phyloP scores from a whole-genome alignment of 805 yeast genomes.

The Kregervanrija delftensis region DNA sequence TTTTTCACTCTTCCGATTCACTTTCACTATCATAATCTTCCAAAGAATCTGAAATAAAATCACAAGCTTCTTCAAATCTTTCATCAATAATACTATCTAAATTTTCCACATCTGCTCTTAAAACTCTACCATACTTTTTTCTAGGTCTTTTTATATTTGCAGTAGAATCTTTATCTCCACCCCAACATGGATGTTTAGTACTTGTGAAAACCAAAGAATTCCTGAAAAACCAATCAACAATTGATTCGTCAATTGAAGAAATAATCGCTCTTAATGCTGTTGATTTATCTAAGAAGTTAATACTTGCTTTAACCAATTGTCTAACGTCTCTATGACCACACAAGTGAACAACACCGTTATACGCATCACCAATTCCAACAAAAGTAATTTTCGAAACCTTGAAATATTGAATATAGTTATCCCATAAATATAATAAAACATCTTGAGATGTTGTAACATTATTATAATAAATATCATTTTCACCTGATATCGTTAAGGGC shows the following conservation, averaged over 20 bases:
- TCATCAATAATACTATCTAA: conserved; percentile 72
- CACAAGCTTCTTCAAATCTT: conserved; percentile 78
- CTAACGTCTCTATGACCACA: conserved; percentile 75
- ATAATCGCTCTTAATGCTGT: conserved; percentile 70
- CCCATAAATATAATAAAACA: conserved; percentile 77
- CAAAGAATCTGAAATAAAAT: conserved; percentile 71
- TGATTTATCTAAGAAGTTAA: conserved; percentile 60
- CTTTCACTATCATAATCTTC: conserved; percentile 53
- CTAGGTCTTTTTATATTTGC: conserved; percentile 60
- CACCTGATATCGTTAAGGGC: conserved; percentile 48
- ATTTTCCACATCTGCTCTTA: conserved; percentile 67
- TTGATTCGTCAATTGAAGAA: conserved; percentile 81
- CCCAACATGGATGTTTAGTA: conserved; percentile 76
- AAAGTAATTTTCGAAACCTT: conserved; percentile 65
- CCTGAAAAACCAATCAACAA: conserved; percentile 87
- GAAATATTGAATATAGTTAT: conserved; percentile 76
- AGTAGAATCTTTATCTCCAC: conserved; percentile 28
- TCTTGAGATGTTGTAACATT: conserved; percentile 71
- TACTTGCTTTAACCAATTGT: conserved; percentile 59
- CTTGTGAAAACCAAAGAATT: conserved; percentile 80
- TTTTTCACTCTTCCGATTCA: conserved; percentile 13
- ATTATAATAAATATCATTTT: conserved; percentile 48
- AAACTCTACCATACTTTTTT: conserved; percentile 84
- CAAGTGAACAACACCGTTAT: conserved; percentile 78
- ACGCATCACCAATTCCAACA: conserved; percentile 86